Conservation (phyloP, 164 flowering plant genomes). For the Platanus orientalis region DNA sequence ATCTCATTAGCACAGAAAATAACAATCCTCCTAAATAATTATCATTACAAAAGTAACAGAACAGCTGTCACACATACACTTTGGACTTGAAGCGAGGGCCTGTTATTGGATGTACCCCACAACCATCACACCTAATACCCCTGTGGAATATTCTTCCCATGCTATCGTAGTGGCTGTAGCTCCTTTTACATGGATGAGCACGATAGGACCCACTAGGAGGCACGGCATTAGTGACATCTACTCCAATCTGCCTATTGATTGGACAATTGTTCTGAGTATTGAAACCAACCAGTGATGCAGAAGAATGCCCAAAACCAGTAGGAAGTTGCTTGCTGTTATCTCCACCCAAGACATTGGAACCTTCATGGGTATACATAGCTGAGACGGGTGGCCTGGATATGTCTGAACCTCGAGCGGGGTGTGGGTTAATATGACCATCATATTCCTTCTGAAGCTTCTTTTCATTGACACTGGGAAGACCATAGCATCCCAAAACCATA, state of each 20-base stretch:
- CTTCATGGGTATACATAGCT: not conserved
- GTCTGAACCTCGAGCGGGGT: not conserved
- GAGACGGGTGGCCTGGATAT: not conserved
- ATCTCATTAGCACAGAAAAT: not conserved
- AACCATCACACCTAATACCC: not conserved
- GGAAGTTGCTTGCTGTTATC: constrained; percentile 1
- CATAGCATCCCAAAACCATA: not conserved
- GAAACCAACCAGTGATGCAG: constrained; percentile 1
- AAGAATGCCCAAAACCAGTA: not conserved
- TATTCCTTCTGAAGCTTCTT: constrained; percentile 8
- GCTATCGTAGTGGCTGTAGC: constrained; percentile 16
- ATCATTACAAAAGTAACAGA: not conserved
- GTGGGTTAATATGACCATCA: not conserved
- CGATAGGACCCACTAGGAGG: not conserved
- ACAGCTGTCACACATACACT: not conserved
- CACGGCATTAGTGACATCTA: not conserved
- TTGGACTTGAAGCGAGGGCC: not conserved
- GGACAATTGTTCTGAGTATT: not conserved
- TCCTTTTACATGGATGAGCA: constrained; percentile 16
- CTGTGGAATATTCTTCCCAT: constrained; percentile 1
- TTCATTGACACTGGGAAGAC: not conserved
- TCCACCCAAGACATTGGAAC: constrained; percentile 3
- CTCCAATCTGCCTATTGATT: not conserved
- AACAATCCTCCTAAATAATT: not conserved
- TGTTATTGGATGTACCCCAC: not conserved